Evolutionary conservation across 495 filamentous ascomycete species (phyloP).

Genomic region (Amniculicola lignicola): DNA sequence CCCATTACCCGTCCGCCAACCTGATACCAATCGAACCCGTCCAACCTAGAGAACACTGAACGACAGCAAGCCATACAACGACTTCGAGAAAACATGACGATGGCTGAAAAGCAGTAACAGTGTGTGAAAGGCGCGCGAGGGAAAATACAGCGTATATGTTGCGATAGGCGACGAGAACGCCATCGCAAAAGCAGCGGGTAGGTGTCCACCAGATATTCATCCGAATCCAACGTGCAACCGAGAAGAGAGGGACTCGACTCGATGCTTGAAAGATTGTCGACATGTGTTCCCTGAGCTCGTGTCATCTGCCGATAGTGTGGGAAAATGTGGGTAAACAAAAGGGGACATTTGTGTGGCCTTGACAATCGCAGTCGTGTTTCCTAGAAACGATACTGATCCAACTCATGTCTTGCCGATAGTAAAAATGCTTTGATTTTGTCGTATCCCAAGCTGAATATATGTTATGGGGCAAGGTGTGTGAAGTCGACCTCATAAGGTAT

Average conservation of each 20-base stretch:
- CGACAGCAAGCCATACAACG: too few relatives aligned
- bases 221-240: conserved; percentile 16
- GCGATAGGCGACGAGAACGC: background rate
- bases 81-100: too few relatives aligned
- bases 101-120: too few relatives aligned
- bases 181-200: conserved; percentile 4
- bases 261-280: conserved; percentile 21
- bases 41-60: too few relatives aligned
- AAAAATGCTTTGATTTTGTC: conserved; percentile 1
- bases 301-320: conserved; percentile 12
- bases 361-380: conserved; percentile 2
- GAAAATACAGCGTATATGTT: background rate
- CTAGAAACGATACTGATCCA: conserved; percentile 15
- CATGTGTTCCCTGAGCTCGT: conserved; percentile 3
- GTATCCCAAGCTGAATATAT: conserved; percentile 14
- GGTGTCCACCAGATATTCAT: conserved; percentile 11
- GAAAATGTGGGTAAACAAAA: conserved; percentile 27
- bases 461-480: background rate
- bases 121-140: too few relatives aligned
- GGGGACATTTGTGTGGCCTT: conserved; percentile 3
- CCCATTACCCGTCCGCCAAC: too few relatives aligned
- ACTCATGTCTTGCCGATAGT: background rate
- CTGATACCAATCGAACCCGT: too few relatives aligned
- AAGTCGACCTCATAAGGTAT: background rate
- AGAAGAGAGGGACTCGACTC: conserved; percentile 14